A percentile compares a stretch with the other conserved stretches of the same genome.
Conservation (phyloP, 1,284 basidiomycete genomes). For the Trametes sp. region DNA sequence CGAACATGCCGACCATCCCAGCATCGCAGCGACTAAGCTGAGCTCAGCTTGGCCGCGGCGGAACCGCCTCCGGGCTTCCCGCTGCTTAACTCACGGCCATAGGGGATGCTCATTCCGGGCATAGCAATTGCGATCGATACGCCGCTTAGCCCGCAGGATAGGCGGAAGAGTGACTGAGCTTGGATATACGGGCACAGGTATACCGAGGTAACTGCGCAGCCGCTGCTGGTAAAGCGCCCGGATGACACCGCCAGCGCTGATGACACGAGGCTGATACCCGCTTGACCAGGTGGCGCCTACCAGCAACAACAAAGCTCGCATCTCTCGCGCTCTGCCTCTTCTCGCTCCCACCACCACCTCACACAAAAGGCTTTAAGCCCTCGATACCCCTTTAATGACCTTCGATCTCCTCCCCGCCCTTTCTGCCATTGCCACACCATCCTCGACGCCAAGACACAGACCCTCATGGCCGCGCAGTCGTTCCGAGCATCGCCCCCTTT, state of each 20-base stretch:
- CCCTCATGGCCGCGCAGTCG: conserved; percentile 1
- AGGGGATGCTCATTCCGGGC: neutral
- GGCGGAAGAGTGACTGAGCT: neutral
- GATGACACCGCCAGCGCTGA: conserved; percentile 2
- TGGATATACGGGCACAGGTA: conserved; percentile 21
- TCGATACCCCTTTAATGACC: conserved; percentile 30
- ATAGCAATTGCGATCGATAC: conserved; percentile 1
- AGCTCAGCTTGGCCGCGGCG: neutral
- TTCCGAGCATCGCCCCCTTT: conserved; percentile 9
- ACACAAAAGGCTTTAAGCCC: conserved; percentile 29
- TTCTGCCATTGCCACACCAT: neutral
- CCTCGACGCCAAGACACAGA: neutral
- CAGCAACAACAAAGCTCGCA: conserved; percentile 19
- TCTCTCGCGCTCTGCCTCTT: neutral
- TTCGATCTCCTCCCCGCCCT: conserved; percentile 16
- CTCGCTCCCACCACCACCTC: conserved; percentile 19
- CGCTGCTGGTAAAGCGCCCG: neutral
- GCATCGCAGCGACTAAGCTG: conserved; percentile 9
- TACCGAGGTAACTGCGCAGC: conserved; percentile 9
- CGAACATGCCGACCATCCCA: conserved; percentile 8
- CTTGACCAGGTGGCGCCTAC: conserved; percentile 7
- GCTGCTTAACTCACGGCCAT: conserved; percentile 1
- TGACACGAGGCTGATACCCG: conserved; percentile 9
- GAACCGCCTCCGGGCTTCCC: too few species aligned
- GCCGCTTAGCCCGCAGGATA: neutral